phyloP scores from a whole-genome alignment of 2,329 filamentous ascomycete species.

The Trichoderma cornu-damae region DNA sequence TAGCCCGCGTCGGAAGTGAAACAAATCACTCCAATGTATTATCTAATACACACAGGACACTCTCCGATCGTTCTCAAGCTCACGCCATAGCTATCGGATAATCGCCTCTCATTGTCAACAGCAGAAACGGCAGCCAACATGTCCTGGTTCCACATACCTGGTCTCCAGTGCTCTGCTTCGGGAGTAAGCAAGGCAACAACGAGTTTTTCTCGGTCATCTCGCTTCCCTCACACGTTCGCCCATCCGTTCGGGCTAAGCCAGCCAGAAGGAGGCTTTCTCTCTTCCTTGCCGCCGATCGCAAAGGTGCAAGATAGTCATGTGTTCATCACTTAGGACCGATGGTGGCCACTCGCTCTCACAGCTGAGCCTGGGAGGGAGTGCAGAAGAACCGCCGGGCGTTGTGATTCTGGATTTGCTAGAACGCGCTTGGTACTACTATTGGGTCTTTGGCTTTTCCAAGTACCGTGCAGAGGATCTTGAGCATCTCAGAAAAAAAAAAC shows the following conservation, averaged over 20 bases:
- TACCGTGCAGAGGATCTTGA: neutral
- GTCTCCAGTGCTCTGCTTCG: neutral
- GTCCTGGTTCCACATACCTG: neutral
- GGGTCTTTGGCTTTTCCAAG: neutral
- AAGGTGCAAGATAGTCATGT: neutral
- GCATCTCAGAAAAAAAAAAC: neutral
- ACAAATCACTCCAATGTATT: neutral
- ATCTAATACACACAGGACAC: neutral
- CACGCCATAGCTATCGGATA: neutral
- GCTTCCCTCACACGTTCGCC: neutral
- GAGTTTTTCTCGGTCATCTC: neutral
- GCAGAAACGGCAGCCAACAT: neutral
- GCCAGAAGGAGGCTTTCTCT: neutral
- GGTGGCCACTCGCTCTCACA: neutral
- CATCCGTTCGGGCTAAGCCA: neutral
- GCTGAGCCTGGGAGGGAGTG: neutral
- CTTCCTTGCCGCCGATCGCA: neutral
- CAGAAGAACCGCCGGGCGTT: neutral
- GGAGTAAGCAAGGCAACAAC: neutral
- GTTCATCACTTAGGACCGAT: neutral
- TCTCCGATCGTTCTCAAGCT: neutral
- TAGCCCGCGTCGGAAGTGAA: neutral
- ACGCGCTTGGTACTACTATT: neutral
- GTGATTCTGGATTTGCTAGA: neutral
- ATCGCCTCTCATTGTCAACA: neutral